Conservation (phyloP, 371 early-diverging fungal genomes). For the Mortierella sp. region DNA sequence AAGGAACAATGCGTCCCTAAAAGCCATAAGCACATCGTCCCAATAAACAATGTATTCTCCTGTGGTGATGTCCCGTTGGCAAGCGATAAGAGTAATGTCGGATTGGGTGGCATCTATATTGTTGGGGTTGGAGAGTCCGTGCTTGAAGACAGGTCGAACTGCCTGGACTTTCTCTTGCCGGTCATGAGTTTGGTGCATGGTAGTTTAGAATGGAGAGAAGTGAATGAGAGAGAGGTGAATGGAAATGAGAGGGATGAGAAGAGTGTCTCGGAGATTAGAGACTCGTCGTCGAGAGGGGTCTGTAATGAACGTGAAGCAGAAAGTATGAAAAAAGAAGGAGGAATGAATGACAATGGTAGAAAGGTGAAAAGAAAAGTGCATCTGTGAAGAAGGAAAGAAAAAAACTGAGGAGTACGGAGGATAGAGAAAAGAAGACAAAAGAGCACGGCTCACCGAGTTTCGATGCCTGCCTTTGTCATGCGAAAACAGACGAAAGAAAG, state of each 20-base stretch:
- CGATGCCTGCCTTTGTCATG: neutral
- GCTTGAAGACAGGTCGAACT: conserved; percentile 4
- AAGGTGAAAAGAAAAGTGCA: neutral
- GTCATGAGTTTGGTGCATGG: neutral
- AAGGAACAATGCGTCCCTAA: neutral
- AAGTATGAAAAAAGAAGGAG: neutral
- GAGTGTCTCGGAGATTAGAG: neutral
- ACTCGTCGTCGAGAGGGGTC: neutral
- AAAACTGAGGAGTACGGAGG: neutral
- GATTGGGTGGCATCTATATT: neutral
- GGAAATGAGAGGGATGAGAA: neutral
- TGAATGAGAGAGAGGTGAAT: neutral
- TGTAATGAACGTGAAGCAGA: neutral
- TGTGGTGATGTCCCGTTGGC: neutral
- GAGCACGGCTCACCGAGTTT: neutral
- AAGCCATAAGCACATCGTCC: neutral
- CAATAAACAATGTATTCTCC: neutral
- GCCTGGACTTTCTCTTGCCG: neutral
- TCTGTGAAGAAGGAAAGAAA: neutral
- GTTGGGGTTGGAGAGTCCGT: neutral
- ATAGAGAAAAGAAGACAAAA: neutral
- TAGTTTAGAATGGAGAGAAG: neutral
- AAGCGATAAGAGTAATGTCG: neutral
- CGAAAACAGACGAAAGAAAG: neutral
- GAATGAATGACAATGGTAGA: neutral